Evolutionary conservation across 768 basidiomycete genomes (phyloP).

Genomic region (Pholiota microspora): DNA sequence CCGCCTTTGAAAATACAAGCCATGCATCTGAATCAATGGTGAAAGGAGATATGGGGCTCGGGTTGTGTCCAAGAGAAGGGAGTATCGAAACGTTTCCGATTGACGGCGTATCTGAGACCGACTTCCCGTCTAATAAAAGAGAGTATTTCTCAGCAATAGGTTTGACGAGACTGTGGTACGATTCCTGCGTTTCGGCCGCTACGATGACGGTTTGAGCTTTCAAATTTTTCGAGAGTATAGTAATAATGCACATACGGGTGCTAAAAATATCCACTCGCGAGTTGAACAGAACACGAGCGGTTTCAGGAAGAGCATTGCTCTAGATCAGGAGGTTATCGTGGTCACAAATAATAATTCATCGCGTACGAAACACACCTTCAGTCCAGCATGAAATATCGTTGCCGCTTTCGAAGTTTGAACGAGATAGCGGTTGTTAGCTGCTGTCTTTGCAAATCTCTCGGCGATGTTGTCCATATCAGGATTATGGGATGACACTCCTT

Average conservation of each 20-base stretch:
- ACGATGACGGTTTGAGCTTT: neutral
- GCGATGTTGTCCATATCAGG: conserved; percentile 24
- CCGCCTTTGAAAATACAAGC: conserved; percentile 23
- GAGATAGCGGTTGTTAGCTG: conserved; percentile 23
- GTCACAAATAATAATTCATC: neutral
- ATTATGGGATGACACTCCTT: conserved; percentile 17
- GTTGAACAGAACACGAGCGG: conserved; percentile 25
- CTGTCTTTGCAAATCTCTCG: conserved; percentile 21
- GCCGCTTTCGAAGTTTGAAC: conserved; percentile 29
- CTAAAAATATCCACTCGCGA: conserved; percentile 28
- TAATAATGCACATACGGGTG: conserved; percentile 15
- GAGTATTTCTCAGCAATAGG: conserved; percentile 27
- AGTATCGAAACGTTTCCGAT: conserved; percentile 27
- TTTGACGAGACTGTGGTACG: conserved; percentile 19
- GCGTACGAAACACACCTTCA: conserved; percentile 19
- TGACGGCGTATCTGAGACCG: conserved; percentile 15
- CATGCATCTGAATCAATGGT: conserved; percentile 20
- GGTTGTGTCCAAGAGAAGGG: conserved; percentile 17
- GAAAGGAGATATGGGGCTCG: conserved; percentile 27
- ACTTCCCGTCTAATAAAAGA: conserved; percentile 18
- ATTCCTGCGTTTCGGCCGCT: conserved; percentile 19
- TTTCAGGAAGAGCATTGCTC: conserved; percentile 29
- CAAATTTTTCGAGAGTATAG: neutral
- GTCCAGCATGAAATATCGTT: conserved; percentile 27
- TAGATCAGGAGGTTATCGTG: neutral